Evolutionary conservation across 2,329 filamentous ascomycete genomes (phyloP).

Genomic region (Hysterium pulicare): DNA sequence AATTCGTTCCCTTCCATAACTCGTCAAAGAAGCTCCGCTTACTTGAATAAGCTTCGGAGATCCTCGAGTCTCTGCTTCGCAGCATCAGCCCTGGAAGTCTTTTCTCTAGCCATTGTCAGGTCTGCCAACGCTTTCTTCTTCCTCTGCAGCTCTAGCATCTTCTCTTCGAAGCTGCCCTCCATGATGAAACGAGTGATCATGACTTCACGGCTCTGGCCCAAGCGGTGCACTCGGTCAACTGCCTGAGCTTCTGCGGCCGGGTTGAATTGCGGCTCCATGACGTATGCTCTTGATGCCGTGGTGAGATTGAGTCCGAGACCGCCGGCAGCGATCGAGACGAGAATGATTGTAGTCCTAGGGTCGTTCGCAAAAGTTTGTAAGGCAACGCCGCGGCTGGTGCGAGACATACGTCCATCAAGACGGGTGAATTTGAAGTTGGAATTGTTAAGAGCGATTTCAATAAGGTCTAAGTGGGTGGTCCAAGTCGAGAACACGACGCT

Average conservation of each 20-base stretch:
- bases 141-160: slow-evolving; percentile 82
- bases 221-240: slow-evolving; percentile 70
- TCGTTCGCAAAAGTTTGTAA: slow-evolving; percentile 77
- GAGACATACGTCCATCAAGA: slow-evolving; percentile 87
- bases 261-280: slow-evolving; percentile 99
- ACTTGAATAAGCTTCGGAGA: slow-evolving; percentile 59
- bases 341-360: slow-evolving; percentile 68
- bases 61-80: slow-evolving; percentile 64
- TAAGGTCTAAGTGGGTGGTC: slow-evolving; percentile 91
- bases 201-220: slow-evolving; percentile 78
- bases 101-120: slow-evolving; percentile 58
- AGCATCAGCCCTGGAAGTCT: slow-evolving; percentile 57
- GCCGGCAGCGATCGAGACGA: slow-evolving; percentile 89
- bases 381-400: slow-evolving; percentile 67
- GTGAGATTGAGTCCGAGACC: slow-evolving; percentile 91
- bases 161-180: slow-evolving; percentile 86
- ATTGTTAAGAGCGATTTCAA: slow-evolving; percentile 72
- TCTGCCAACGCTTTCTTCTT: slow-evolving; percentile 92
- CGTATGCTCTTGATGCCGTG: slow-evolving; percentile 78
- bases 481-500: slow-evolving; percentile 92
- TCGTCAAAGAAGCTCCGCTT: too few relatives aligned
- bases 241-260: slow-evolving; percentile 93
- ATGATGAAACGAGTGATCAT: slow-evolving; percentile 88
- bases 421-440: slow-evolving; percentile 67
- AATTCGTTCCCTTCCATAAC: too few relatives aligned